Evolutionary conservation across 2,329 filamentous ascomycete species (phyloP).

Genomic region (Alternaria solani): DNA sequence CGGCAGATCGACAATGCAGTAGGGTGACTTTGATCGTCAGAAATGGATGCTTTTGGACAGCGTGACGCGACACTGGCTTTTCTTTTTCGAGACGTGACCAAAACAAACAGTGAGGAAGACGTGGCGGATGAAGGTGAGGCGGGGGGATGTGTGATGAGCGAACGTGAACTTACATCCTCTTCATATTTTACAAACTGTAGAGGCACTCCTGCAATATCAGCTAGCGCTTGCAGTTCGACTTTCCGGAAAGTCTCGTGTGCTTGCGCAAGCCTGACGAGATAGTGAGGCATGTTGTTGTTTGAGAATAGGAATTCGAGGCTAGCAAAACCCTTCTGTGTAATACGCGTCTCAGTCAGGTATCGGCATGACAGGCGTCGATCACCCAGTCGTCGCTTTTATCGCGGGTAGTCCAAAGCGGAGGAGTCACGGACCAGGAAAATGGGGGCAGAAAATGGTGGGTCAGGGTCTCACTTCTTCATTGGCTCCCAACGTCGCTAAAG

Average conservation of each 20-base stretch:
- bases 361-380: conserved; percentile 21
- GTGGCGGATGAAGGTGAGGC: conserved; percentile 1
- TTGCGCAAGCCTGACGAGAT: conserved; percentile 88
- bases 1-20: conserved; percentile 76
- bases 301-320: not conserved
- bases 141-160: not conserved
- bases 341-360: conserved; percentile 29
- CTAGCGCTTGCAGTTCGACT: conserved; percentile 83
- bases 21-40: conserved; percentile 73
- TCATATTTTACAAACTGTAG: conserved; percentile 79
- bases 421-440: conserved; percentile 23
- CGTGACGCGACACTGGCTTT: not conserved
- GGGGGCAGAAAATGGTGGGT: conserved; percentile 24
- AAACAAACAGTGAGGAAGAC: not conserved
- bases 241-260: conserved; percentile 88
- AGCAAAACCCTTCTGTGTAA: not conserved
- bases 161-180: conserved; percentile 67
- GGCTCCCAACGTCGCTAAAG: conserved; percentile 18
- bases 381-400: not conserved
- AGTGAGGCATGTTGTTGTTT: conserved; percentile 63
- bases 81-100: not conserved
- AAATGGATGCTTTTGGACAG: not conserved
- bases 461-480: conserved; percentile 14
- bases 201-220: conserved; percentile 70
- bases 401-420: conserved; percentile 10